Percentiles rank a stretch among this genome's conserved stretches.
Conservation (phyloP, 2,329 filamentous ascomycete species). For the Xylaria sp. region DNA sequence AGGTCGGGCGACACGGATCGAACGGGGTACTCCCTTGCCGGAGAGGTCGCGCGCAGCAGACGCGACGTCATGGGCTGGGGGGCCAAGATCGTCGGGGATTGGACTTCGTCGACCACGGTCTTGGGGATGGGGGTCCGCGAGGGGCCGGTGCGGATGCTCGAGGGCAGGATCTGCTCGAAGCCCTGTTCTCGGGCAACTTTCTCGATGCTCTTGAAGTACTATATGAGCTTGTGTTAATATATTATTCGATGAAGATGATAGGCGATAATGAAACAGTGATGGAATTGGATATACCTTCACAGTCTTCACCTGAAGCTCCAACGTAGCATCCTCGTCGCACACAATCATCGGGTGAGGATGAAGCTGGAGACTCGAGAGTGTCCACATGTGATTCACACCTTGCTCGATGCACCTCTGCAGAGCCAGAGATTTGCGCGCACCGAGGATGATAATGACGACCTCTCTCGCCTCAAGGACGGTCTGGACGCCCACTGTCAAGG, state of each 20-base stretch:
- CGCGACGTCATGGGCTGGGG: conserved; percentile 68
- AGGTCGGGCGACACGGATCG: conserved; percentile 69
- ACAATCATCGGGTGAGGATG: conserved; percentile 86
- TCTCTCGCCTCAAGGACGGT: conserved; percentile 85
- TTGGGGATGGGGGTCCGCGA: conserved; percentile 53
- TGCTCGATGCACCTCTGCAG: conserved; percentile 84
- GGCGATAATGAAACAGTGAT: background rate
- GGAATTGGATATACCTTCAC: conserved; percentile 62
- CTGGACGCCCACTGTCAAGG: conserved; percentile 85
- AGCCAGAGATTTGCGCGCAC: conserved; percentile 82
- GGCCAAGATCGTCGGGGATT: conserved; percentile 59
- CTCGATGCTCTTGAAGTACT: conserved; percentile 80
- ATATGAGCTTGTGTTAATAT: conserved; percentile 11
- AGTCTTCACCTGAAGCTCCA: conserved; percentile 79
- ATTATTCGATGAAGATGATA: conserved; percentile 2
- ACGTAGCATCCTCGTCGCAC: conserved; percentile 81
- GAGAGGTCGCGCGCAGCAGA: conserved; percentile 64
- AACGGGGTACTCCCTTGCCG: conserved; percentile 64
- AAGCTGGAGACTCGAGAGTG: conserved; percentile 81
- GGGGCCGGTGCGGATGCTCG: conserved; percentile 66
- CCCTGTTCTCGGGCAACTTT: conserved; percentile 68
- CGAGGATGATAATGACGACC: conserved; percentile 84
- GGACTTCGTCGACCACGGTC: conserved; percentile 56
- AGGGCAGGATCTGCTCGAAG: conserved; percentile 68
- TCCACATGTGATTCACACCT: conserved; percentile 92